A percentile compares a stretch with the other conserved stretches of the same genome.
These are phyloP conservation scores for Colletotrichum chrysophilum DNA, from an alignment of 2,329 filamentous ascomycete species.

Conservation along the genomic window DNA sequence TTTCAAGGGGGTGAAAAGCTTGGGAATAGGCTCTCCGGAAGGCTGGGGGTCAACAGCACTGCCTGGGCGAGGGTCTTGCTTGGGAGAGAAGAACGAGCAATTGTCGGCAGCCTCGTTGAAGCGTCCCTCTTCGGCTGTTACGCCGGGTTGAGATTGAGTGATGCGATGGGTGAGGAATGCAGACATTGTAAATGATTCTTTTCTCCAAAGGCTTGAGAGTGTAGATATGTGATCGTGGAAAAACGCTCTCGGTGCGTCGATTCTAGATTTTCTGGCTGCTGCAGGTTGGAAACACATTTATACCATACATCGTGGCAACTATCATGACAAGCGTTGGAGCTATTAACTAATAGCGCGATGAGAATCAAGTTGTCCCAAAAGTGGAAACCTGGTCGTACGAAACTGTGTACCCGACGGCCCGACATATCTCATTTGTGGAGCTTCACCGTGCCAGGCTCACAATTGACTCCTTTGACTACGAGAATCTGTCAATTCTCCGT, in stretches of 20 bases:
- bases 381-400: not conserved
- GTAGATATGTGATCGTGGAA: not conserved
- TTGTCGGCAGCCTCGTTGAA: not conserved
- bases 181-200: not conserved
- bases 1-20: constrained; percentile 51
- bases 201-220: not conserved
- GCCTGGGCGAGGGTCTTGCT: constrained; percentile 48
- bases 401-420: not conserved
- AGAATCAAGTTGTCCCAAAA: not conserved
- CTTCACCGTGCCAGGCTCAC: not conserved
- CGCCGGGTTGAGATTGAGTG: not conserved
- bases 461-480: not conserved
- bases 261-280: not conserved
- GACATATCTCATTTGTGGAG: not conserved
- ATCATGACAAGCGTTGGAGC: not conserved
- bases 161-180: not conserved
- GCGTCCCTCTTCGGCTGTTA: not conserved
- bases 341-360: not conserved
- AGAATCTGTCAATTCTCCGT: not conserved
- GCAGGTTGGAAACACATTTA: not conserved
- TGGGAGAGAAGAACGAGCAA: constrained; percentile 52
- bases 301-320: not conserved
- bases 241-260: not conserved
- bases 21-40: constrained; percentile 50
- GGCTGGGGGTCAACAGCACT: constrained; percentile 43